Evolutionary conservation across 2,329 filamentous ascomycete species (phyloP), one percentile per base, ranked within the genome.

Genomic region (Coniochaeta pulveracea): DNA sequence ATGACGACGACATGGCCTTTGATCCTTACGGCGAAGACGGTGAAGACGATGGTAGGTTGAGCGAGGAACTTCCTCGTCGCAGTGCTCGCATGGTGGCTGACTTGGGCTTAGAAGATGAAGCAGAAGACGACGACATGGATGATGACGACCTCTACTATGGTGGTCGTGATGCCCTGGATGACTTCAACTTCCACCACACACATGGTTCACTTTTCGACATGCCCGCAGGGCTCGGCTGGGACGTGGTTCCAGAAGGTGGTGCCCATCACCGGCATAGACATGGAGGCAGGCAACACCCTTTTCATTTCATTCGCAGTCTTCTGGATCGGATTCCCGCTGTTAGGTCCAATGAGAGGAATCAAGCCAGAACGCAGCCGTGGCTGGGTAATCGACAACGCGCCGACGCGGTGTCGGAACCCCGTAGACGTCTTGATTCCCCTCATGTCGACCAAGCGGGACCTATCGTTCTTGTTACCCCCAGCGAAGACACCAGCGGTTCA

Each of bases 131-230:
- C 6, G 30, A 33, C 11, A 69, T 81, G 43, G 77, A 78, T 31
- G 80, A 85, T 27, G 80, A 85, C 33, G 72, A 75, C 14, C 70
- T 76, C 35, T 76, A 75, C 46, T 61, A 71, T 37, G 77, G 74
- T 39, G 72, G 76, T 38, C 69, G 72, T n/a, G n/a, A n/a, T n/a
- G n/a, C n/a, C n/a, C n/a, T n/a, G n/a, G n/a, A 16, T 66, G 67
- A 19, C 73, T 69, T 52, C 63, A 68, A 37, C 60, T 69, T 74
- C n/a, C n/a, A n/a, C n/a, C n/a, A n/a, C n/a, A n/a, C n/a, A n/a
- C n/a, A n/a, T n/a, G n/a, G n/a, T n/a, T n/a, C n/a, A n/a, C 55
- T 60, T 32, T 58, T 54, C 15, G 56, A 56, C 36, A 52, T 69
- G 44, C 59, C 62, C 15, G 48, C 56, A 8, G 60, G 61, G 21